These are phyloP conservation scores for Beauveria sp. DNA, from an alignment of 2,329 filamentous ascomycete species.

Conservation along the genomic window DNA sequence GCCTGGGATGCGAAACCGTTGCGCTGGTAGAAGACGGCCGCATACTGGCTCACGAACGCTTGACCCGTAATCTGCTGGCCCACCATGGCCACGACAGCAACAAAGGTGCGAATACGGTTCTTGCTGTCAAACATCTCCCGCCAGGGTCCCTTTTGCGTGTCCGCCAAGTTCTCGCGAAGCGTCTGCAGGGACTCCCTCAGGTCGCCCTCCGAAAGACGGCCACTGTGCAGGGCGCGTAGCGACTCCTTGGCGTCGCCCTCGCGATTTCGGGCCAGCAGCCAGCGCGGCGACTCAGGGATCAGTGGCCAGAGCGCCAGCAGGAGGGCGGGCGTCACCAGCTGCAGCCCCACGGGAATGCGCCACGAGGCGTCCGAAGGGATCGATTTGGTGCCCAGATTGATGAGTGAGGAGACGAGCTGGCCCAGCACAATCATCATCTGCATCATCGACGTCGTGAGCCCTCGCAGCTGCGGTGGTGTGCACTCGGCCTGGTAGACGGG, in stretches of 20 bases:
- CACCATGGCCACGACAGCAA: constrained; percentile 22
- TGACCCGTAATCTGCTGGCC: constrained; percentile 26
- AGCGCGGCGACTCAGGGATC: constrained; percentile 39
- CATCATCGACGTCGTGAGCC: constrained; percentile 21
- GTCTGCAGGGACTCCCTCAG: constrained; percentile 16
- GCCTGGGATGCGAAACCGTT: constrained; percentile 19
- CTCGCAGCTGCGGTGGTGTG: constrained; percentile 19
- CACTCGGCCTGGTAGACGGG: constrained; percentile 23
- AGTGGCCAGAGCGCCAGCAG: constrained; percentile 27
- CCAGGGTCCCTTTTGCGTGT: constrained; percentile 17
- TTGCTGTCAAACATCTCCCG: constrained; percentile 16
- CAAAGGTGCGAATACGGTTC: constrained; percentile 17
- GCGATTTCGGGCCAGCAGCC: constrained; percentile 30
- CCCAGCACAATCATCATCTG: constrained; percentile 23
- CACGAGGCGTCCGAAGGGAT: constrained; percentile 23
- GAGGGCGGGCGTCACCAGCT: constrained; percentile 33
- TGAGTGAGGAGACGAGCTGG: constrained; percentile 18
- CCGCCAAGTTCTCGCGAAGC: constrained; percentile 14
- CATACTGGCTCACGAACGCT: constrained; percentile 22
- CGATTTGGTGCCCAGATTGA: constrained; percentile 21
- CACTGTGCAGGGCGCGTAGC: constrained; percentile 23
- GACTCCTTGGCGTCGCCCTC: constrained; percentile 25
- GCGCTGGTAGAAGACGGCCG: constrained; percentile 21
- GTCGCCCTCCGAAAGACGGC: constrained; percentile 19
- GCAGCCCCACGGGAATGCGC: constrained; percentile 36